Base-by-base conservation (phyloP, 139 green algal genomes). In the Axilococcus clingmanii region DNA sequence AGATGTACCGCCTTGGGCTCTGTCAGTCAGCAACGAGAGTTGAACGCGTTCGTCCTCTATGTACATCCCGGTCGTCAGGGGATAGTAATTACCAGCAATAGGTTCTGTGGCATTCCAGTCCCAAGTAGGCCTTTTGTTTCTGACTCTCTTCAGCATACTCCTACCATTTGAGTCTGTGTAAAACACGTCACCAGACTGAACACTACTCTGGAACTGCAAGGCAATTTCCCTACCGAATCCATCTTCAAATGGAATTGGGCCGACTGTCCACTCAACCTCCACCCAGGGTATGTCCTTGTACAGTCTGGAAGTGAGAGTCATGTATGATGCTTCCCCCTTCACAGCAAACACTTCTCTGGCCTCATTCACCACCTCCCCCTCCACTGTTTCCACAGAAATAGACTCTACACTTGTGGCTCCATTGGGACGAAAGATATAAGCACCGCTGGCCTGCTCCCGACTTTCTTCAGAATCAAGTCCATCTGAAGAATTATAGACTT, bases 91-190 rank as follows among this genome's bases (percentile, higher is more conserved):
- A 34, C 76, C 69, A 19, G 82, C 65, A 5, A 75, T 55, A 5
- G 57, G 60, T 55, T 85, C 61, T 2, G 47, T 74, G 17, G 79
- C 63, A 5, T 82, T 63, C 7, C 83, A 68, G 8, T 65, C 17
- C 81, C 81, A 89, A 19, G 74, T 64, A n/a, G 66, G 66, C 1
- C 78, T 65, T 34, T 40, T 57, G 55, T 84, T 59, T 4, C 52
- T 45, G 29, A 52, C 25, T 7, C 82, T 66, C 15, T 48, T 31
- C 29, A 81, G 44, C 76, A 88, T 83, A 46, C 83, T 69, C 4
- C 78, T 65, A 3, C 82, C 82, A 42, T 91, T 91, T 40, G 73
- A 40, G 40, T 91, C 82, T 2, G 80, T 91, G 33, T 65, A 81
- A 31, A 85, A 79, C 23, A 40, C 24, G 27, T 24, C 49, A 3